These are phyloP conservation scores for Gastrolobium villosum DNA, from an alignment of 306 rosid species.

Conservation along the genomic window DNA sequence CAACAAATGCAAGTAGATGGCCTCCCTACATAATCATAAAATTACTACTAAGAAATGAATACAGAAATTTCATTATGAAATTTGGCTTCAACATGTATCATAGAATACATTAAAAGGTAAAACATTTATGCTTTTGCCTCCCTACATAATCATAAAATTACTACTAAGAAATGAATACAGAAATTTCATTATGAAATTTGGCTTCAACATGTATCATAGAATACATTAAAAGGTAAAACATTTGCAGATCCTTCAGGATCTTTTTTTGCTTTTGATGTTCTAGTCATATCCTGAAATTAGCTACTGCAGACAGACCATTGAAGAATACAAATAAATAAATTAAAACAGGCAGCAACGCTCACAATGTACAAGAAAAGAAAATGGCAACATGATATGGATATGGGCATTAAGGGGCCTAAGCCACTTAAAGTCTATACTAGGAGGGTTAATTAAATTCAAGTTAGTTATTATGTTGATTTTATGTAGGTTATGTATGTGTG, in stretches of 20 bases:
- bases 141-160: not conserved
- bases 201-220: not conserved
- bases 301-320: constrained; percentile 17
- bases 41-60: constrained; percentile 4
- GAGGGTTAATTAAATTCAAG: too few species aligned
- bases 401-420: too few species aligned
- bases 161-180: not conserved
- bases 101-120: not conserved
- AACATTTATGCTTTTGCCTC: too few species aligned
- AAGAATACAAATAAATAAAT: constrained; percentile 27
- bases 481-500: too few species aligned
- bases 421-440: too few species aligned
- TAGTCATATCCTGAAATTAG: not conserved
- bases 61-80: constrained; percentile 1
- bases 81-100: not conserved
- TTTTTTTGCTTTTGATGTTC: not conserved
- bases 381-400: not conserved
- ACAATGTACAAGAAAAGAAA: not conserved
- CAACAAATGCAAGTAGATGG: not conserved
- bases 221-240: not conserved
- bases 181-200: constrained; percentile 13
- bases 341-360: constrained; percentile 7
- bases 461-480: too few species aligned
- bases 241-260: constrained; percentile 2
- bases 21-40: not conserved